Percentiles rank a stretch among this genome's conserved stretches.
phyloP scores from a whole-genome alignment of 2,329 filamentous ascomycete species.

The Aspergillus pseudoterreus region DNA sequence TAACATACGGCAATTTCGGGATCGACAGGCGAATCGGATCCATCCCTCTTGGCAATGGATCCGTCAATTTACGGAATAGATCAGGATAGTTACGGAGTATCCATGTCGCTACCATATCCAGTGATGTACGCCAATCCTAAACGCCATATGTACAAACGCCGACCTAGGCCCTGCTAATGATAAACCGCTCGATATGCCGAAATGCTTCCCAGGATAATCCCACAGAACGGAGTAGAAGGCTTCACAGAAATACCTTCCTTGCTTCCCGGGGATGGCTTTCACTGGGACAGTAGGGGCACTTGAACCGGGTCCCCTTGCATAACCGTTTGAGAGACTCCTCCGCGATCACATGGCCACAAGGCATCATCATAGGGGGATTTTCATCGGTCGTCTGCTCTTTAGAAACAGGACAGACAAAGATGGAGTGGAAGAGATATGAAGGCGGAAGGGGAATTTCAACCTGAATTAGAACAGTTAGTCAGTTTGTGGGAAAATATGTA shows the following conservation, averaged over 20 bases:
- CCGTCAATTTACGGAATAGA: no score
- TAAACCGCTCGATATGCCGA: slow-evolving; percentile 6
- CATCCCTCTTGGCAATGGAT: not conserved
- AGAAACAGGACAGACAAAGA: slow-evolving; percentile 95
- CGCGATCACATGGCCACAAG: slow-evolving; percentile 91
- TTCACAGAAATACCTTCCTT: slow-evolving; percentile 64
- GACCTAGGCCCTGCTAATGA: not conserved
- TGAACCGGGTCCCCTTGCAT: slow-evolving; percentile 76
- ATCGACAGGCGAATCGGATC: not conserved
- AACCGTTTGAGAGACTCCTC: slow-evolving; percentile 76
- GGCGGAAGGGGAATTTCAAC: slow-evolving; percentile 64
- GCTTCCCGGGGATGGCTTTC: slow-evolving; percentile 79
- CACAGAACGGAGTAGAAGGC: not conserved
- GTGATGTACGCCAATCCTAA: not conserved
- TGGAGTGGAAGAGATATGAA: slow-evolving; percentile 77
- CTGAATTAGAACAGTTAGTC: slow-evolving; percentile 27
- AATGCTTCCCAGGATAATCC: slow-evolving; percentile 6
- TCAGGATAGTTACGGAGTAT: no score
- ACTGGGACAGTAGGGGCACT: slow-evolving; percentile 91
- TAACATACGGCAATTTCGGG: slow-evolving; percentile 4
- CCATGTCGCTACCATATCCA: not conserved
- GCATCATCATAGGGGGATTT: slow-evolving; percentile 96
- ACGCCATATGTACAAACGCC: not conserved
- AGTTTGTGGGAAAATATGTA: not conserved
- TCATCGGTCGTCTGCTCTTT: slow-evolving; percentile 92